phyloP scores from a whole-genome alignment of 2,329 filamentous ascomycete species.

The Fusarium sp. region DNA sequence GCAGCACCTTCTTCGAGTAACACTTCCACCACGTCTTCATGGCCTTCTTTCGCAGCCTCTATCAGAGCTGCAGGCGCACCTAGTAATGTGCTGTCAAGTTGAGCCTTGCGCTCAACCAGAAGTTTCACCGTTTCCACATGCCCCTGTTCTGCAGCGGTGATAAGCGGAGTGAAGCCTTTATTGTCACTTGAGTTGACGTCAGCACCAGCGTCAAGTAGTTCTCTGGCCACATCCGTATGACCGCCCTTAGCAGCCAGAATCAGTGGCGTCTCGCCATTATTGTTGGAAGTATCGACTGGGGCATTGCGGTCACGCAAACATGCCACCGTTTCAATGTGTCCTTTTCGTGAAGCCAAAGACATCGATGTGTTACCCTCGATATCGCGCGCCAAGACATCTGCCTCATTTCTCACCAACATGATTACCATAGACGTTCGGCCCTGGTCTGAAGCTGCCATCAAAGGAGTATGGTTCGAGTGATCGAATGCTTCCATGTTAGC shows the following conservation, averaged over 20 bases:
- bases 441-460: no score
- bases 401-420: no score
- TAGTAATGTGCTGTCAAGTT: not conserved
- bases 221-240: not conserved
- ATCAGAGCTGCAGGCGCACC: not conserved
- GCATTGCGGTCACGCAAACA: no score
- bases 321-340: no score
- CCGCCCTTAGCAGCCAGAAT: rapidly evolving
- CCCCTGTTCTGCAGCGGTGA: not conserved
- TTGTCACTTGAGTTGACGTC: not conserved
- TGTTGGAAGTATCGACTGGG: no score
- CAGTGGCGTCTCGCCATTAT: not conserved
- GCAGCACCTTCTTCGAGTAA: not conserved
- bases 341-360: no score
- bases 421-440: no score
- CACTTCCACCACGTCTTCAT: not conserved
- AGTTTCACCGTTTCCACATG: rapidly evolving
- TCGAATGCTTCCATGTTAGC: not conserved
- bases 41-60: not conserved
- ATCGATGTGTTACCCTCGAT: no score
- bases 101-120: not conserved
- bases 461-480: not conserved
- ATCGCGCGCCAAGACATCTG: no score
- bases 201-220: not conserved
- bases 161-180: rapidly evolving